Base-by-base conservation (phyloP, 176 grass and related monocot species). In the Ensete glaucum region DNA sequence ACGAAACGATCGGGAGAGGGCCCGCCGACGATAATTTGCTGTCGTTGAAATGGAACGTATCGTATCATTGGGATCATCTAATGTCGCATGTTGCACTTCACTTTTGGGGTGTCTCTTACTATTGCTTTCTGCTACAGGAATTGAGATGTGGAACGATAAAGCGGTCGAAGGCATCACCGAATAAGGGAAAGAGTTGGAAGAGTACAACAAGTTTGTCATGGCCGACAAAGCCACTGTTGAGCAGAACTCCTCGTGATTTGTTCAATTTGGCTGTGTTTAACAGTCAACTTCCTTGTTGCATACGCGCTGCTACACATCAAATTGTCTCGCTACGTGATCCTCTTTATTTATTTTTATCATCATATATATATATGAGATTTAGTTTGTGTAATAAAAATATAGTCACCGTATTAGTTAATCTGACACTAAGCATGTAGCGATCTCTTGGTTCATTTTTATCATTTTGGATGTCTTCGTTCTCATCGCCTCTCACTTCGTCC, bases 31-130 rank as follows among this genome's bases (percentile, higher is more conserved):
- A 23, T 23, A 23, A 23, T 23, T 23, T 23, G 22, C 0, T 23
- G 22, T 23, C 0, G 22, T 23, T 23, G 67, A 98, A 91, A 81
- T 98, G 90, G 95, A 98, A 98, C 81, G 85, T 87, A 82, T 17
- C 54, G 0, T 4, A 34, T 4, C 9, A 3, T 53, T 55, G 19
- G 52, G 2, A 48, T 22, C 54, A 62, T 17, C 11, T 24, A 62
- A 54, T 56, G 2, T 0, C 17, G 11, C 6, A 9, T 23, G 10
- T 50, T 49, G 25, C 24, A 70, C 27, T 9, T 48, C n/a, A 43
- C 9, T 23, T 17, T 17, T 13, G 9, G 14, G 29, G 27, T 0
- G 43, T 66, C 5, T 24, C n/a, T 71, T 56, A 2, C 10, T 12
- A 11, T 12, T 63, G 26, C n/a, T n/a, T 63, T 43, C 8, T 58